Base-by-base conservation (phyloP, 108 stramenopile genomes). In the Skeletonema menzelii region DNA sequence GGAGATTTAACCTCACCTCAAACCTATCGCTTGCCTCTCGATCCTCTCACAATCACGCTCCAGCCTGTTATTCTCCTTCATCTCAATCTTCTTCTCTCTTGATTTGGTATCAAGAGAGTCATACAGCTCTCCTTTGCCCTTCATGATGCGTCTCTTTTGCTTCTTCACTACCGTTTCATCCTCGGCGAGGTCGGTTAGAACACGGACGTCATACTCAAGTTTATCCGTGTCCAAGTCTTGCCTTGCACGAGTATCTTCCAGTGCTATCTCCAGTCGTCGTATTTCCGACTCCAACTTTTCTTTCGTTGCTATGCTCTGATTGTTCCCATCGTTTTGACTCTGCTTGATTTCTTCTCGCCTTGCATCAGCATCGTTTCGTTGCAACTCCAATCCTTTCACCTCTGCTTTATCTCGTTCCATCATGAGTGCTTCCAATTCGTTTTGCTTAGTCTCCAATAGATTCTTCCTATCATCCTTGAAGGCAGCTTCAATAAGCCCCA, bases 21-120 rank as follows among this genome's bases (percentile, higher is more conserved):
- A 58, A 30, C 80, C 80, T 42, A 46, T 72, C 5, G 70, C 59
- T 63, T 82, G 80, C 40, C 65, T 56, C 65, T 82, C 80, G 10
- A 82, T 82, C 31, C 80, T 69, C 63, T 82, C 80, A 47, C 80
- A 82, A 37, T 70, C 73, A 35, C 37, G 73, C 31, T 82, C 80
- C n/a, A 82, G 69, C 10, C 61, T 44, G 40, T 62, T 38, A 56
- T 82, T 82, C 62, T 70, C 60, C 38, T 67, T 65, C 28, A 56
- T 19, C 8, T 59, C 73, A 47, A 15, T 44, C 31, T 59, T 56
- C 37, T 49, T 65, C 47, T 59, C 73, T 37, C 49, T 59, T 13
- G 74, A 46, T 28, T 75, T 70, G 14, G 37, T 46, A 1, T 82
- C 65, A 12, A 71, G 37, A 2, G 56, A 59, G 12, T 24, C 56